Percentiles rank a stretch among this genome's conserved stretches.
Conservation (phyloP, 768 basidiomycete genomes). For the Paxillus involutus region DNA sequence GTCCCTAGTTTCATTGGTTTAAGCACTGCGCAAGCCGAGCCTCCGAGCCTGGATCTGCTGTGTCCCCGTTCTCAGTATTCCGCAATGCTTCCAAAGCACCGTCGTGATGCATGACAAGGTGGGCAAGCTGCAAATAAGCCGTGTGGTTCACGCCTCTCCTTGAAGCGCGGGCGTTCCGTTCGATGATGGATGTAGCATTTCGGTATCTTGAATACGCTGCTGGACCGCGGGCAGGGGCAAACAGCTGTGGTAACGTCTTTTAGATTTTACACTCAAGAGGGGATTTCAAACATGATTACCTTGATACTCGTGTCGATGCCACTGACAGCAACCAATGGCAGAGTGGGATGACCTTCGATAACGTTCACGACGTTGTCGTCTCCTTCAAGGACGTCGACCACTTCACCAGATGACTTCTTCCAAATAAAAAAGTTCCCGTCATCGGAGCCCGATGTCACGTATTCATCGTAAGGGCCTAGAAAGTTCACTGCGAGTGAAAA, state of each 20-base stretch:
- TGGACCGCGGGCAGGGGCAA: slow-evolving; percentile 51
- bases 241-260: slow-evolving; percentile 46
- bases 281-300: slow-evolving; percentile 37
- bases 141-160: slow-evolving; percentile 18
- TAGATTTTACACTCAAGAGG: not conserved
- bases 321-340: slow-evolving; percentile 82
- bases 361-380: slow-evolving; percentile 83
- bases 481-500: slow-evolving; percentile 66
- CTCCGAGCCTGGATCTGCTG: slow-evolving; percentile 29
- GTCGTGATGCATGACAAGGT: slow-evolving; percentile 29
- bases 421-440: slow-evolving; percentile 89
- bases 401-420: slow-evolving; percentile 62
- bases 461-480: slow-evolving; percentile 76
- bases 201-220: slow-evolving; percentile 56
- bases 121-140: slow-evolving; percentile 25
- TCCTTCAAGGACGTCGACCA: slow-evolving; percentile 82
- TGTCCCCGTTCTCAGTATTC: slow-evolving; percentile 17
- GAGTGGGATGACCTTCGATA: slow-evolving; percentile 75
- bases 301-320: slow-evolving; percentile 88
- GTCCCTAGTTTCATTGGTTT: slow-evolving; percentile 22
- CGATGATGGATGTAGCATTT: slow-evolving; percentile 54
- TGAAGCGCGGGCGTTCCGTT: slow-evolving; percentile 47
- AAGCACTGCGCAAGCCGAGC: slow-evolving; percentile 25
- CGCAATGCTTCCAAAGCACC: slow-evolving; percentile 24
- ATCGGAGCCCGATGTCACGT: slow-evolving; percentile 80